Evolutionary conservation across 164 flowering plant genomes (phyloP).

Genomic region (Vitis cinerea): DNA sequence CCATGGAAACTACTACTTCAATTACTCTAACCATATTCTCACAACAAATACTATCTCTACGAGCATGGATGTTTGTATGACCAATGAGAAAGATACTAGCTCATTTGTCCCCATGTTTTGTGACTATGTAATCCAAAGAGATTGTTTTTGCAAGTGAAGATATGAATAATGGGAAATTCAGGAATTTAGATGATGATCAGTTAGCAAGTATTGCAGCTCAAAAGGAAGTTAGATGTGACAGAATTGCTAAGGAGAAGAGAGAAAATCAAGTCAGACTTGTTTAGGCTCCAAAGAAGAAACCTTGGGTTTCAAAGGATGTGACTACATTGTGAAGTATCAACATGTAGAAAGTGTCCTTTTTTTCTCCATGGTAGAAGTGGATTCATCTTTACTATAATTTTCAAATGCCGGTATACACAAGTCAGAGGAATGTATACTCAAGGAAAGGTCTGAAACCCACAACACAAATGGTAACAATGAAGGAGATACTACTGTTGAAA

Average conservation of each 20-base stretch:
- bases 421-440: constrained; percentile 16
- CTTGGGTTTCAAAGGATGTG: constrained; percentile 39
- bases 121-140: constrained; percentile 15
- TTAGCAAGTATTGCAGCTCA: constrained; percentile 12
- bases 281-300: constrained; percentile 33
- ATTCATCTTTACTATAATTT: neutral
- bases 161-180: constrained; percentile 2
- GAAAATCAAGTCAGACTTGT: neutral
- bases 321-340: neutral
- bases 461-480: constrained; percentile 9
- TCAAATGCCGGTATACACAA: constrained; percentile 23
- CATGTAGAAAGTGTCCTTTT: too few species aligned
- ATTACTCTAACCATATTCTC: constrained; percentile 10
- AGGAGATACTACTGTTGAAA: constrained; percentile 17
- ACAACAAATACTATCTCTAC: neutral
- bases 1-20: constrained; percentile 12
- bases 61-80: constrained; percentile 18
- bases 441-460: constrained; percentile 25
- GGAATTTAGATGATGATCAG: constrained; percentile 1
- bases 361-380: neutral
- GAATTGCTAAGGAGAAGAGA: neutral
- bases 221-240: constrained; percentile 27
- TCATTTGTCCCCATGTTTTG: constrained; percentile 10
- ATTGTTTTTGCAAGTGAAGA: constrained; percentile 1
- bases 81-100: constrained; percentile 7